Evolutionary conservation across 805 yeast species (phyloP).

Genomic region (Monosporozyma servazzii): DNA sequence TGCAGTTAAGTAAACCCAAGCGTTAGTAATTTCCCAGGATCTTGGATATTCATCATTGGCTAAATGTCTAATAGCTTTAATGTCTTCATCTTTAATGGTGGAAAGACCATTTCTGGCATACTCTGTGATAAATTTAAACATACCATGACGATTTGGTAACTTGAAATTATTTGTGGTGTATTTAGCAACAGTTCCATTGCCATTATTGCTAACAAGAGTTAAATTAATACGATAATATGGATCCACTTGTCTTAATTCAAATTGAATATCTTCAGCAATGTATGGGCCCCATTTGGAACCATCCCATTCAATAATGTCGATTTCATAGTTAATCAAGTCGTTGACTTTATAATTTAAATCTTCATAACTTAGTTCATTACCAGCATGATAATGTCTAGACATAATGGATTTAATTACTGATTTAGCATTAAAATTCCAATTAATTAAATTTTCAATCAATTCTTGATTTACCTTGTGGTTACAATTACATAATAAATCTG

Average conservation of each 20-base stretch:
- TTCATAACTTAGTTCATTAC: slow-evolving; percentile 33
- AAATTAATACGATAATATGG: slow-evolving; percentile 84
- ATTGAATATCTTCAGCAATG: slow-evolving; percentile 55
- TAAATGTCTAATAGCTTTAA: slow-evolving; percentile 81
- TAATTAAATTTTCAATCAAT: slow-evolving; percentile 38
- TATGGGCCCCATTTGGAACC: slow-evolving; percentile 65
- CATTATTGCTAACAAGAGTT: slow-evolving; percentile 28
- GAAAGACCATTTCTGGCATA: slow-evolving; percentile 72
- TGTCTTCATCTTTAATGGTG: slow-evolving; percentile 52
- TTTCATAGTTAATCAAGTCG: slow-evolving; percentile 53
- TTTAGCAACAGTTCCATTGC: slow-evolving; percentile 26
- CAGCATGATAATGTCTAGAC: slow-evolving; percentile 46
- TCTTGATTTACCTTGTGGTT: slow-evolving; percentile 30
- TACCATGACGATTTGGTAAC: slow-evolving; percentile 94
- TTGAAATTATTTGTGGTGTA: slow-evolving; percentile 48
- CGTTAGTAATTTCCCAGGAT: slow-evolving; percentile 85
- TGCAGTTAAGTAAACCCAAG: slow-evolving; percentile 82
- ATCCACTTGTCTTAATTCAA: slow-evolving; percentile 83
- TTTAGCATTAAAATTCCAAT: slow-evolving; percentile 70
- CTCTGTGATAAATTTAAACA: slow-evolving; percentile 75
- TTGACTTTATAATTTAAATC: slow-evolving; percentile 56
- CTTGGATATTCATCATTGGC: slow-evolving; percentile 94
- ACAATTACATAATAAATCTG: slow-evolving; percentile 39
- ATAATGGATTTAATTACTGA: slow-evolving; percentile 50
- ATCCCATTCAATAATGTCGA: slow-evolving; percentile 41